Evolutionary conservation across 1,139 yeast species (phyloP).

Genomic region (Blastobotrys malaysiensis): DNA sequence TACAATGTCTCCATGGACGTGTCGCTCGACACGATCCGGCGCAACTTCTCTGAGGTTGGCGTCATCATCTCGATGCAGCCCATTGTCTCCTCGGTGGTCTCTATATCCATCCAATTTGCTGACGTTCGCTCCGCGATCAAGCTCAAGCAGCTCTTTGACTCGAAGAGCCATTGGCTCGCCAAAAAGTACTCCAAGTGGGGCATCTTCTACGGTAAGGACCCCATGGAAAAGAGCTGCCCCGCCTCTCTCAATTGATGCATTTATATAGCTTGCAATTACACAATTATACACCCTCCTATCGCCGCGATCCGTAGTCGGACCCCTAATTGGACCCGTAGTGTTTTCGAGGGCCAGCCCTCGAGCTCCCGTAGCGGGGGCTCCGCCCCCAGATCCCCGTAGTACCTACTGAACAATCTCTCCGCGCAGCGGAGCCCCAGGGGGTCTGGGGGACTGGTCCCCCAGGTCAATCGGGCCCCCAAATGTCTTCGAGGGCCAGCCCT

Average conservation of each 20-base stretch:
- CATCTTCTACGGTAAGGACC: constrained; percentile 63
- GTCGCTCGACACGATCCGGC: constrained; percentile 38
- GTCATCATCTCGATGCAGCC: constrained; percentile 59
- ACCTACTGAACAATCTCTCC: too few relatives aligned
- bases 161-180: constrained; percentile 29
- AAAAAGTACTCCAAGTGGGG: constrained; percentile 56
- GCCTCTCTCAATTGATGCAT: constrained; percentile 7
- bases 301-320: too few relatives aligned
- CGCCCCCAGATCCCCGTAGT: too few relatives aligned
- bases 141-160: constrained; percentile 49
- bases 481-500: too few relatives aligned
- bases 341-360: too few relatives aligned
- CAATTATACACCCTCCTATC: neutral
- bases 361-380: too few relatives aligned
- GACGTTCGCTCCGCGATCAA: constrained; percentile 59
- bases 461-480: too few relatives aligned
- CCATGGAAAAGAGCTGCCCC: constrained; percentile 51
- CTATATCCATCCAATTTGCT: constrained; percentile 57
- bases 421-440: neutral
- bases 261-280: neutral
- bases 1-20: constrained; percentile 33
- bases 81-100: constrained; percentile 52
- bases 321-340: too few relatives aligned
- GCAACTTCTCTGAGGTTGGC: constrained; percentile 56
- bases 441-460: neutral